Conservation (phyloP, 192 early-diverging fungal genomes). For the Coemansia sp. region DNA sequence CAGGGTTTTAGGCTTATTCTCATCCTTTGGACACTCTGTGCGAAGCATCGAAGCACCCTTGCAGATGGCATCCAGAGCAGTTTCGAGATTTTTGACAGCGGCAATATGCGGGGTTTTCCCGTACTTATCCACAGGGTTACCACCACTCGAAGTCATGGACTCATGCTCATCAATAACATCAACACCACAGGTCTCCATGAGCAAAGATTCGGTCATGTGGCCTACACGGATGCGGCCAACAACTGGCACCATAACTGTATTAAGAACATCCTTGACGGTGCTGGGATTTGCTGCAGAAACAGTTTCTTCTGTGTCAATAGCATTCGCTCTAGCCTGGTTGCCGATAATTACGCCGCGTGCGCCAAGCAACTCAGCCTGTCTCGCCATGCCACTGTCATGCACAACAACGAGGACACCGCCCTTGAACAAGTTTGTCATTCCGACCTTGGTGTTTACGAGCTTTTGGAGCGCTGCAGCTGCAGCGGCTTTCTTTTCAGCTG, state of each 20-base stretch:
- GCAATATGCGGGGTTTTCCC: background rate
- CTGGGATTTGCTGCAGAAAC: background rate
- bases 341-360: background rate
- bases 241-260: background rate
- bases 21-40: background rate
- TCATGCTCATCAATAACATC: background rate
- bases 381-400: background rate
- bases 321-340: background rate
- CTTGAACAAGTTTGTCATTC: background rate
- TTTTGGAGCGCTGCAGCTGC: no score
- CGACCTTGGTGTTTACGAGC: background rate
- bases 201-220: background rate
- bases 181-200: background rate
- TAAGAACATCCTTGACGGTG: background rate
- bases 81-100: background rate
- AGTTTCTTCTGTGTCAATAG: background rate
- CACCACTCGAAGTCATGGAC: background rate
- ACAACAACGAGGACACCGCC: slow-evolving; percentile 3
- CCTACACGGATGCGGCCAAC: background rate
- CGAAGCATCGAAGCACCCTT: background rate
- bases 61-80: background rate
- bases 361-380: slow-evolving; percentile 1
- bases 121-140: background rate
- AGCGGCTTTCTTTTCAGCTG: no score
- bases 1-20: background rate